Base-by-base conservation (phyloP, 83 land plant species). In the Picea mariana region DNA sequence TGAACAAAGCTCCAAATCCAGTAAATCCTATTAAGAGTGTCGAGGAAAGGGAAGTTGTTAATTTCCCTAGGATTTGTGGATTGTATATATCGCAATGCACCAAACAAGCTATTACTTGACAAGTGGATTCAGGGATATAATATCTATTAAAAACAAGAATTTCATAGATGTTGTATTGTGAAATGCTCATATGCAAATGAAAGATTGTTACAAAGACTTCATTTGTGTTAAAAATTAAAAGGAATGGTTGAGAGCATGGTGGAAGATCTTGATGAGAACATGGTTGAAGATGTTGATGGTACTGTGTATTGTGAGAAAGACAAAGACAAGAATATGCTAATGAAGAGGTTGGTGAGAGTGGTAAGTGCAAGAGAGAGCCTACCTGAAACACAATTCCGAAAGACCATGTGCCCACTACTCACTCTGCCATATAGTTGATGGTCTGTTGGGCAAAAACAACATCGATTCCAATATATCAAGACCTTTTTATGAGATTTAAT, bases 41-140 rank as follows among this genome's bases (percentile, higher is more conserved):
- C 69, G 99, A 97, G 76, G 93, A 95, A 81, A 95, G 99, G 92
- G 98, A 97, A 23, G 89, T 77, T 38, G 83, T 95, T 40, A 87
- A 79, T 18, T 97, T 95, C 84, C 96, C 98, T 42, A 67, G 98
- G 97, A 80, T 97, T 95, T 87, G 96, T 95, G 27, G 99, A 97
- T 83, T 92, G 98, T 73, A 81, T 97, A 66, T 97, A 97, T 82
- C 83, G 90, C 17, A 82, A 91, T 88, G 91, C 99, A 67, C 97
- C 99, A 12, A 78, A 71, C 20, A 93, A 88, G 83, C 58, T 97
- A 61, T 81, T 86, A 5, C 87, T 95, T 62, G 86, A 27, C 88
- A 47, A 97, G 92, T 84, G 99, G 99, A 23, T 84, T 92, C 49
- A 98, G 95, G 76, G 89, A 93, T 77, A 78, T 69, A 17, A 92